Base-by-base conservation (phyloP, 2,329 filamentous ascomycete species). In the Curvularia lunata region DNA sequence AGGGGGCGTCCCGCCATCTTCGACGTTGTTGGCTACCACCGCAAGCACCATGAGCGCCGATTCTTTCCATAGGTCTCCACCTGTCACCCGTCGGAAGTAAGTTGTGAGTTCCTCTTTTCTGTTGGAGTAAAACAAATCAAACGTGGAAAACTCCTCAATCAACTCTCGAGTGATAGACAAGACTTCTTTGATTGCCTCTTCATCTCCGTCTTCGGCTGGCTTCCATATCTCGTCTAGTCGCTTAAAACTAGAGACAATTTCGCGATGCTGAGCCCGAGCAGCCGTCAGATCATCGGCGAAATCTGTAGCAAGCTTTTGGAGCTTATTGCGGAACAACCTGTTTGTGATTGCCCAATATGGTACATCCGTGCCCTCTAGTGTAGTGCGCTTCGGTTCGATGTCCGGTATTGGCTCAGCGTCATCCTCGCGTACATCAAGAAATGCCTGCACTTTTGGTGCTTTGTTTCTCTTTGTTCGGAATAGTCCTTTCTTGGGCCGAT, bases 111-210 rank as follows among this genome's bases (percentile, higher is more conserved):
- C 80, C 76, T 67, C 81, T 75, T 65, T 82, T 23, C 63, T 84
- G 78, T 66, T 81, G 62, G 49, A 72, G 69, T 85, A 89, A 71
- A 89, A 87, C 3, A 82, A 77, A 48, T 84, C 81, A 59, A 86
- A 86, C 9, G 81, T 82, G 7, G 83, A 80, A 66, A 88, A 89
- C 56, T 87, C 85, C 52, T 85, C 82, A 41, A 87, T 77, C 56
- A 89, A 77, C 56, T 82, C 81, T 59, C 83, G 80, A 0, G 85
- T 85, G 58, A 84, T 84, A 48, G 86, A 83, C 13, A 88, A 77
- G 80, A 85, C 88, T 48, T 85, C 81, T 38, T 82, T 79, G 6
- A 80, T 79, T 3, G 82, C 81, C 40, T 80, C 77, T 23, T 79
- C 71, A 27, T 85, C 78, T 9, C 83, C 84, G 21, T 75, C 72